Conservation (phyloP, 352 stramenopile species). For the Blastocystis sp. region DNA sequence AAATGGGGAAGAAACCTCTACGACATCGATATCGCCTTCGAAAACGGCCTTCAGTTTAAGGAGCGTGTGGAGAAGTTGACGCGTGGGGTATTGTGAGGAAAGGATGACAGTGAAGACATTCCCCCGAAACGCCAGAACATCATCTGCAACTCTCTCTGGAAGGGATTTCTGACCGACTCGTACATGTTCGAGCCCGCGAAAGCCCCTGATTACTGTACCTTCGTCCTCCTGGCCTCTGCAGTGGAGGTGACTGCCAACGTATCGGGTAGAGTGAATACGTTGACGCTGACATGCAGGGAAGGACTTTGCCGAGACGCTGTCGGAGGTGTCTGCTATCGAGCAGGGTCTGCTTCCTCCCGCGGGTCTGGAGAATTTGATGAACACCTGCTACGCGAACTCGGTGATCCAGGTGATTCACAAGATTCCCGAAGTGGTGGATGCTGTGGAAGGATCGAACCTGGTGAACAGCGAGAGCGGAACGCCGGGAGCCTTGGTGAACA, state of each 20-base stretch:
- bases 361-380: slow-evolving; percentile 51
- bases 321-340: background rate
- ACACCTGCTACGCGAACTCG: slow-evolving; percentile 54
- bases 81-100: too few species aligned
- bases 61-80: background rate
- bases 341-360: slow-evolving; percentile 18
- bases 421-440: slow-evolving; percentile 50
- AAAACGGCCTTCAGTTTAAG: background rate
- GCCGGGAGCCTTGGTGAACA: background rate
- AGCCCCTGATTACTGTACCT: slow-evolving; percentile 2
- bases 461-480: background rate
- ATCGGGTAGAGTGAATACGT: background rate
- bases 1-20: slow-evolving; percentile 30
- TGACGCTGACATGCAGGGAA: background rate
- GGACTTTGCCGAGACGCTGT: background rate
- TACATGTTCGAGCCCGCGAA: background rate
- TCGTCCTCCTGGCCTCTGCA: slow-evolving; percentile 17
- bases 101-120: background rate
- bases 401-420: slow-evolving; percentile 57
- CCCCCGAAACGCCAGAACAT: background rate
- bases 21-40: background rate
- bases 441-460: background rate
- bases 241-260: slow-evolving; percentile 5
- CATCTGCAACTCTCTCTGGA: slow-evolving; percentile 38
- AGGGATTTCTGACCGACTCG: slow-evolving; percentile 25